Evolutionary conservation across 805 yeast species (phyloP).

Genomic region (Dipodascus geniculatus): DNA sequence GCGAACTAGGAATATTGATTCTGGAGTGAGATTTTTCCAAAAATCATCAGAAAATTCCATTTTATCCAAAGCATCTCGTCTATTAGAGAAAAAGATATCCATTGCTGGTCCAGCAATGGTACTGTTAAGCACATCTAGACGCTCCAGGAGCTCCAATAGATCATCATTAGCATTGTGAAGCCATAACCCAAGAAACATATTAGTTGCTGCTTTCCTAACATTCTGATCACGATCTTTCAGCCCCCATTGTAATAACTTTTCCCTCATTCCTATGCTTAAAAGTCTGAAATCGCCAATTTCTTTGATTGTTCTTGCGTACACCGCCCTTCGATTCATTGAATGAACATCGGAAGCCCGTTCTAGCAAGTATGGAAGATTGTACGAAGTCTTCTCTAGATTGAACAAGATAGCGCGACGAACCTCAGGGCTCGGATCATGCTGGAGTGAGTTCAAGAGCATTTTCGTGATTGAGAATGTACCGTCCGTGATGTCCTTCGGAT

Average conservation of each 20-base stretch:
- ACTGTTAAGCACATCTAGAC: constrained; percentile 58
- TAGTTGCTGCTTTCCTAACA: constrained; percentile 61
- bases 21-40: constrained; percentile 64
- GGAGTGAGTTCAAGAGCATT: constrained; percentile 40
- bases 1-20: constrained; percentile 60
- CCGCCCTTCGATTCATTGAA: constrained; percentile 55
- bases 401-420: constrained; percentile 77
- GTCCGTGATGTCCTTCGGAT: constrained; percentile 24
- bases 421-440: constrained; percentile 71
- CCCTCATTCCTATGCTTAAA: constrained; percentile 45
- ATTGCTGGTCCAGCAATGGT: constrained; percentile 59
- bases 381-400: constrained; percentile 45
- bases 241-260: constrained; percentile 70
- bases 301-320: constrained; percentile 57
- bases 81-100: constrained; percentile 44
- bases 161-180: constrained; percentile 55
- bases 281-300: constrained; percentile 53
- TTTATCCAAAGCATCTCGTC: constrained; percentile 50
- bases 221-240: constrained; percentile 69
- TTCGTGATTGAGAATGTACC: constrained; percentile 28
- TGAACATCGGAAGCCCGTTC: constrained; percentile 79
- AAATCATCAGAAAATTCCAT: constrained; percentile 51
- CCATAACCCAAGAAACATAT: constrained; percentile 67
- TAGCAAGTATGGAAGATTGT: constrained; percentile 46
- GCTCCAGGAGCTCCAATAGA: constrained; percentile 56